Percentiles rank a stretch among this genome's conserved stretches.
Evolutionary conservation across 179 eudicot genomes (phyloP).

Genomic region (Beta macrorhiza): DNA sequence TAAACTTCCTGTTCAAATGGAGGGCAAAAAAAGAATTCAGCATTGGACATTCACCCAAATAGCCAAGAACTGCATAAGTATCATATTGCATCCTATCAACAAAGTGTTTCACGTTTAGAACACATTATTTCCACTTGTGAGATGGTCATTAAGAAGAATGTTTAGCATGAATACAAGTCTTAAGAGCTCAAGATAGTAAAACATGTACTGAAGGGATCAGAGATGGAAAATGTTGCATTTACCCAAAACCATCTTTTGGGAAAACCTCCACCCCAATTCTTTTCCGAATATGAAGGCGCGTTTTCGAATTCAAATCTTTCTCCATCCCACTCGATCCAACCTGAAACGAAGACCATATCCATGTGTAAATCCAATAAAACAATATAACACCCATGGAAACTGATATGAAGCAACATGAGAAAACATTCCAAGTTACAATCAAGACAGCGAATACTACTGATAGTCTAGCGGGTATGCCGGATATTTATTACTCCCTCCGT

Average conservation of each 20-base stretch:
- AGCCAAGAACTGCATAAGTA: not conserved
- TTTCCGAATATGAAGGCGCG: slow-evolving; percentile 96
- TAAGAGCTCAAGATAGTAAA: not conserved
- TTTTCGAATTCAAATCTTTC: slow-evolving; percentile 81
- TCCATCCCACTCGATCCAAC: slow-evolving; percentile 99
- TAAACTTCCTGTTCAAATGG: not conserved
- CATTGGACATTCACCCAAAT: not conserved
- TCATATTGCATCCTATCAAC: not conserved
- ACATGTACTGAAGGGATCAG: not conserved
- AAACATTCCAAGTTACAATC: not conserved
- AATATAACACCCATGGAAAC: too few relatives aligned
- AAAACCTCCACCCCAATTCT: slow-evolving; percentile 96
- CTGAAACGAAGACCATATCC: slow-evolving; percentile 42
- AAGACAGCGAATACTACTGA: not conserved
- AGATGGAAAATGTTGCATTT: slow-evolving; percentile 21
- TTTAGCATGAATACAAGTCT: not conserved
- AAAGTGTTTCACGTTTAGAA: not conserved
- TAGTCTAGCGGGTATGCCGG: not conserved
- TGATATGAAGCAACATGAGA: not conserved
- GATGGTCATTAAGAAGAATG: not conserved
- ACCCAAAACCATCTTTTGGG: slow-evolving; percentile 99
- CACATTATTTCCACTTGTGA: not conserved
- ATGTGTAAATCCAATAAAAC: slow-evolving; percentile 11
- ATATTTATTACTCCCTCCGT: too few relatives aligned
- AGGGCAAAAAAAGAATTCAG: not conserved